phyloP scores from a whole-genome alignment of 768 basidiomycete genomes.

The Mrakia blollopis region DNA sequence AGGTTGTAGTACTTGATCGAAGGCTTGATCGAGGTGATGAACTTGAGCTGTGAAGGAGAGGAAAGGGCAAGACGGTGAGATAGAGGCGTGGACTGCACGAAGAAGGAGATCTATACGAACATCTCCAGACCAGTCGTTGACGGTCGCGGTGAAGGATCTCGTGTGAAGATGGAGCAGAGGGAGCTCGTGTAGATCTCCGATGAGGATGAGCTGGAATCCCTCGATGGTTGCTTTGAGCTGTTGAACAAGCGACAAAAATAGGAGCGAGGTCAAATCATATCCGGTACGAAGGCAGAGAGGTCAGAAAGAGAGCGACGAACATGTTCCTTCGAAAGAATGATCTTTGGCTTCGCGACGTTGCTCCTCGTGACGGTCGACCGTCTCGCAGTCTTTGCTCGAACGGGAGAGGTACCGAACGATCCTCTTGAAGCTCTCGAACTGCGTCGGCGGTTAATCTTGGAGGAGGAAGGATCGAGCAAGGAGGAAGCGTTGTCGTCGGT shows the following conservation, averaged over 20 bases:
- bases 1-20: constrained; percentile 95
- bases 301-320: constrained; percentile 47
- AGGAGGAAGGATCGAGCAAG: constrained; percentile 18
- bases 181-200: constrained; percentile 91
- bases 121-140: constrained; percentile 91
- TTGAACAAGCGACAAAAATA: neutral
- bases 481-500: constrained; percentile 7
- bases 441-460: constrained; percentile 35
- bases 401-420: constrained; percentile 23
- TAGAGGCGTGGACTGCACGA: neutral
- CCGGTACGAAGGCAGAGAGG: neutral
- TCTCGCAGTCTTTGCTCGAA: neutral
- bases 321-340: constrained; percentile 74
- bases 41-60: constrained; percentile 60
- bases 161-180: constrained; percentile 85
- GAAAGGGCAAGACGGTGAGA: neutral
- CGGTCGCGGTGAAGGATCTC: constrained; percentile 72
- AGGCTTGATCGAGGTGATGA: constrained; percentile 71
- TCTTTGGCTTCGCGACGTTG: constrained; percentile 45
- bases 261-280: constrained; percentile 8
- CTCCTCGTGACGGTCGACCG: constrained; percentile 4
- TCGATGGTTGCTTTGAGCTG: constrained; percentile 82
- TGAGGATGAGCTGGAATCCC: constrained; percentile 86
- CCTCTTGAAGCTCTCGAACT: constrained; percentile 28
- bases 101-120: constrained; percentile 49